Percentiles rank a stretch among this genome's conserved stretches.
phyloP scores from a whole-genome alignment of 768 basidiomycete genomes.

The Agrocybe chaxingu region DNA sequence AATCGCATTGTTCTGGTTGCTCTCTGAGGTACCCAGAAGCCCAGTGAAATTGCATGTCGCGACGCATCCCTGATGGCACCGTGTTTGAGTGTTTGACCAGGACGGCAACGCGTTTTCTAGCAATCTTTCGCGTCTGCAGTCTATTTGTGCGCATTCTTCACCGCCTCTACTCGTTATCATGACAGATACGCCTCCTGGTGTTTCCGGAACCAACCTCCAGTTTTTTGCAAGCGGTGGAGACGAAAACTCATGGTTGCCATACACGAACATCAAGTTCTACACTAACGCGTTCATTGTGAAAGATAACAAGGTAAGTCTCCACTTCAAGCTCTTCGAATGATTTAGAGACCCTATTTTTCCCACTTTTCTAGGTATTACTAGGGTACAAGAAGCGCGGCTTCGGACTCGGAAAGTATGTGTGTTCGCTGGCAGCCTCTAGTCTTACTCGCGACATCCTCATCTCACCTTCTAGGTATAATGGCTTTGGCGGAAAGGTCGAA shows the following conservation, averaged over 20 bases:
- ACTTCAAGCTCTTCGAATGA: neutral
- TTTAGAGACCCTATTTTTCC: neutral
- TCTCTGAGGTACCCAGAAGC: too few species aligned
- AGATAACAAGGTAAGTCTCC: conserved; percentile 38
- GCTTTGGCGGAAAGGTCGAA: conserved; percentile 89
- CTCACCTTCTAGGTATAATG: conserved; percentile 61
- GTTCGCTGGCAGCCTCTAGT: neutral
- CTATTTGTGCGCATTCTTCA: too few species aligned
- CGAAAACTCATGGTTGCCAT: conserved; percentile 45
- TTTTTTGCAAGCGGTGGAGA: conserved; percentile 35
- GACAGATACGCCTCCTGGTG: conserved; percentile 40
- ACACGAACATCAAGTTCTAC: conserved; percentile 43
- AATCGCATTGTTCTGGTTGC: too few species aligned
- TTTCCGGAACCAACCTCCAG: conserved; percentile 25
- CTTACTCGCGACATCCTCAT: neutral
- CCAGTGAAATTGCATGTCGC: too few species aligned
- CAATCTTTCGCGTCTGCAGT: too few species aligned
- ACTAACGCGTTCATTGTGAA: conserved; percentile 71
- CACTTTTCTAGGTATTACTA: conserved; percentile 52
- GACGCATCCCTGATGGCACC: too few species aligned
- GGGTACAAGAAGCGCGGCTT: conserved; percentile 82
- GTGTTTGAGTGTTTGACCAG: too few species aligned
- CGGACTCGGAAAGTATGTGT: conserved; percentile 55
- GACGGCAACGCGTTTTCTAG: too few species aligned
- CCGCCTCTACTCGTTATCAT: neutral